These are phyloP conservation scores for Zasmidium angulare DNA, from an alignment of 2,329 filamentous ascomycete species.

Conservation along the genomic window DNA sequence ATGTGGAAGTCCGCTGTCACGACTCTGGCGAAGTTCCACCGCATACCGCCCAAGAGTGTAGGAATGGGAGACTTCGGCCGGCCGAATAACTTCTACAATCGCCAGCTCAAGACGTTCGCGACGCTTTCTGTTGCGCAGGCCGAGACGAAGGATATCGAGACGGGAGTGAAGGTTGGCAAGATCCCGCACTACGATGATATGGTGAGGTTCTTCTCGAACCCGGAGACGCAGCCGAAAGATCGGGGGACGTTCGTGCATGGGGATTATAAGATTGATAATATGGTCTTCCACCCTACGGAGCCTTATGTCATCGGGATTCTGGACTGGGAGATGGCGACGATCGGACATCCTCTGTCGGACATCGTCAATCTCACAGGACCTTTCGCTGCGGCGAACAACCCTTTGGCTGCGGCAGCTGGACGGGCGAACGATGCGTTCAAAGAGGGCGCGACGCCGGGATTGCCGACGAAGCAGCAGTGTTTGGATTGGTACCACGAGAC, in stretches of 20 bases:
- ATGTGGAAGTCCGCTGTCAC: conserved; percentile 86
- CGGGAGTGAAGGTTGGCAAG: conserved; percentile 70
- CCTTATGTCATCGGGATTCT: conserved; percentile 87
- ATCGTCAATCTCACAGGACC: conserved; percentile 71
- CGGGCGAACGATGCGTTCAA: conserved; percentile 56
- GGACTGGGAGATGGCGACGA: conserved; percentile 98
- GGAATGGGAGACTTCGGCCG: conserved; percentile 74
- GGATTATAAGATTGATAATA: conserved; percentile 79
- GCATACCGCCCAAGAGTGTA: conserved; percentile 65
- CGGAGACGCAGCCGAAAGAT: conserved; percentile 70
- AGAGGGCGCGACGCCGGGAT: conserved; percentile 63
- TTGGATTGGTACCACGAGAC: conserved; percentile 66
- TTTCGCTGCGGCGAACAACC: conserved; percentile 42
- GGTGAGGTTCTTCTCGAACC: conserved; percentile 73
- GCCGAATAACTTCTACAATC: conserved; percentile 73
- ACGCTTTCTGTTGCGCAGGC: conserved; percentile 79
- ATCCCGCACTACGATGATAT: conserved; percentile 83
- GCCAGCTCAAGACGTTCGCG: conserved; percentile 81
- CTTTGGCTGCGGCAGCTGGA: conserved; percentile 40
- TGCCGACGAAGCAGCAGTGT: conserved; percentile 60
- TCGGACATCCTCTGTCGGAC: conserved; percentile 93
- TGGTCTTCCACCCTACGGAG: conserved; percentile 79
- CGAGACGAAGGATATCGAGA: conserved; percentile 72
- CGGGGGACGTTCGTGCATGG: conserved; percentile 81
- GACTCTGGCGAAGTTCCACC: conserved; percentile 83